Percentiles rank a stretch among this genome's conserved stretches.
phyloP scores from a whole-genome alignment of 495 filamentous ascomycete genomes.

The Penicillium herquei region DNA sequence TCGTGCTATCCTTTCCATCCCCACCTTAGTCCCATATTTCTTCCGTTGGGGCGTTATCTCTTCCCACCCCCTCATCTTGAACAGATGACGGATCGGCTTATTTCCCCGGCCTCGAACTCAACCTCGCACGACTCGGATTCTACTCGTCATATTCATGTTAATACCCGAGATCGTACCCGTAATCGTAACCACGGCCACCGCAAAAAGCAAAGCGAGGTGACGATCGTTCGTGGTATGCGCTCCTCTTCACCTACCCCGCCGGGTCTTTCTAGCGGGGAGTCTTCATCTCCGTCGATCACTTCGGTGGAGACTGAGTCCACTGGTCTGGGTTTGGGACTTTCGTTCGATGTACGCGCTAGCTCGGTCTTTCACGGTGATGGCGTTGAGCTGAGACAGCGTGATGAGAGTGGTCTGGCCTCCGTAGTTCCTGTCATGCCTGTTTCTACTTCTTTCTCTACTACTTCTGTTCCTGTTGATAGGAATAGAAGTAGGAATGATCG shows the following conservation, averaged over 20 bases:
- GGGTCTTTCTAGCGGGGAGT: slow-evolving; percentile 20
- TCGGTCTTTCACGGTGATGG: background rate
- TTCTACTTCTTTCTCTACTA: background rate
- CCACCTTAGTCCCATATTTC: background rate
- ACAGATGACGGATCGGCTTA: background rate
- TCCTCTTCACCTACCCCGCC: slow-evolving; percentile 17
- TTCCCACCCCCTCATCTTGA: background rate
- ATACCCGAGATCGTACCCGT: background rate
- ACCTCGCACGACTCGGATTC: background rate
- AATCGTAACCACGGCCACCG: slow-evolving; percentile 4
- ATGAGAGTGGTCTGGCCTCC: slow-evolving; percentile 22
- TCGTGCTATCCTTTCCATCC: background rate
- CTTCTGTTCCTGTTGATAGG: background rate
- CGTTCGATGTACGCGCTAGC: background rate
- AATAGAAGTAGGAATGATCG: no score
- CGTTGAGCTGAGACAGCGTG: background rate
- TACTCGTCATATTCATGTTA: background rate
- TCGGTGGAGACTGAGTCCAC: slow-evolving; percentile 22
- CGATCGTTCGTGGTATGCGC: slow-evolving; percentile 17
- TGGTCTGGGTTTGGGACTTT: background rate
- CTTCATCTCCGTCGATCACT: slow-evolving; percentile 20
- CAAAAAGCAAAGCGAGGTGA: slow-evolving; percentile 14
- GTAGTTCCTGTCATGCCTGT: slow-evolving; percentile 10
- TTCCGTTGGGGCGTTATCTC: background rate
- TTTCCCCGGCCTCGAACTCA: background rate